Evolutionary conservation across 192 early-diverging fungal genomes (phyloP), one percentile per base, ranked within the genome.

Genomic region (Coemansia sp.): DNA sequence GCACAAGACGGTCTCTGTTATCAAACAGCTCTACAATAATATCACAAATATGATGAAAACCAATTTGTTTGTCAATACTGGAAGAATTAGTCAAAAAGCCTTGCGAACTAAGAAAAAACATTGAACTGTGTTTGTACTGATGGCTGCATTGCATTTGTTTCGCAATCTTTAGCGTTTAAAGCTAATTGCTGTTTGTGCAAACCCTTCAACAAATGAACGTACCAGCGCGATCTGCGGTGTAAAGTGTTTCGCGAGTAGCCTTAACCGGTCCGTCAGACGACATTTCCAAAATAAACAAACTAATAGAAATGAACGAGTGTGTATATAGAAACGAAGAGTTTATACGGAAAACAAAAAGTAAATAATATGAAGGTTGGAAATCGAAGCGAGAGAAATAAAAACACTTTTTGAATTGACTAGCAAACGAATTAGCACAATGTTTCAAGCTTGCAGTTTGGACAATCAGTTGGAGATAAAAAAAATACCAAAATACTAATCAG

Each of bases 1-100:
- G 90, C 82, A 93, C 86, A 74, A 90, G 87, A 56, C 87, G 91
- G 72, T 93, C 92, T 33, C 90, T 88, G 73, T 80, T 77, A 28
- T 80, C 78, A n/a, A 68, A 73, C 53, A 84, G 64, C 64, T 78
- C 81, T 84, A 84, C 63, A 70, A 32, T 5, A 20, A 28, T 28
- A 28, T 28, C 22, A 28, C 22, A 28, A 28, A 28, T 28, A 28
- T 28, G 22, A 28, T 28, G 22, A 28, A 28, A 28, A 28, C 22
- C 22, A 28, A 1, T 28, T 28, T 28, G 22, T 28, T 28, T 1
- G 22, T 28, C 22, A 28, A 28, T 28, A 28, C 22, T 28, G 22
- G 22, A 28, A 28, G 22, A 28, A 28, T 28, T 28, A 28, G 22
- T 28, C 22, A 28, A 28, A 28, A 28, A 28, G 22, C 22, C 22